phyloP scores from a whole-genome alignment of 2,329 filamentous ascomycete species.

The Exophiala mesophila region DNA sequence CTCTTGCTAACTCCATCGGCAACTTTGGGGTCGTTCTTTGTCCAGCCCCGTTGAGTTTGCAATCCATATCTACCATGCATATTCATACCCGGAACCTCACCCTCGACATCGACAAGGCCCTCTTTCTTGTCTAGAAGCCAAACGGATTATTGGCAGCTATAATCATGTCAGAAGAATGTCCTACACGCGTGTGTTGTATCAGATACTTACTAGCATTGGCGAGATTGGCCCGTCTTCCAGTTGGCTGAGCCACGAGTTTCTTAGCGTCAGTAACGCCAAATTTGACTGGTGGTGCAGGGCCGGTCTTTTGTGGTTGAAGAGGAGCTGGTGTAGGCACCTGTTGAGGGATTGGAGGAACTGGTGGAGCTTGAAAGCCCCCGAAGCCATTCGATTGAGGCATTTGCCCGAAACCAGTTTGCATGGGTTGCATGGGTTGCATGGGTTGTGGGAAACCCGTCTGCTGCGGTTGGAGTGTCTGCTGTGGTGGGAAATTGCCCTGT shows the following conservation, averaged over 20 bases:
- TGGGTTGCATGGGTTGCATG: slow-evolving; percentile 9
- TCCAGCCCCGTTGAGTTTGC: neutral
- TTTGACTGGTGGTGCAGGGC: slow-evolving; percentile 77
- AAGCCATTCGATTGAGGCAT: slow-evolving; percentile 47
- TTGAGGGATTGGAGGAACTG: slow-evolving; percentile 54
- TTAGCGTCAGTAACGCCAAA: slow-evolving; percentile 77
- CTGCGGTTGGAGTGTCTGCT: slow-evolving; percentile 48
- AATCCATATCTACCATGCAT: too few relatives aligned
- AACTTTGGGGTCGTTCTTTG: neutral
- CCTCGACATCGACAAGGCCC: too few relatives aligned
- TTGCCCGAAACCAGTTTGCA: slow-evolving; percentile 25
- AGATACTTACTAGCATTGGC: slow-evolving; percentile 85
- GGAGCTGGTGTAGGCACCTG: slow-evolving; percentile 54
- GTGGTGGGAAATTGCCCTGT: slow-evolving; percentile 56
- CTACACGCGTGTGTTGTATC: slow-evolving; percentile 13
- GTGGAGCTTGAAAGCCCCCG: slow-evolving; percentile 47
- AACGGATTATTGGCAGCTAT: slow-evolving; percentile 21
- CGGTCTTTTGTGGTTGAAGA: slow-evolving; percentile 72
- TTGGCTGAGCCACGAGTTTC: slow-evolving; percentile 78
- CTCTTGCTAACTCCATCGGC: neutral
- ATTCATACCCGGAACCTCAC: too few relatives aligned
- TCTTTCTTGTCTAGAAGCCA: too few relatives aligned
- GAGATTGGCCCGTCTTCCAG: slow-evolving; percentile 83
- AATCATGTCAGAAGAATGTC: slow-evolving; percentile 7
- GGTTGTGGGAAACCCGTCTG: slow-evolving; percentile 37